These are phyloP conservation scores for Acanthamoeba rhysodes DNA, from an alignment of 208 protist genomes.

Conservation along the genomic window DNA sequence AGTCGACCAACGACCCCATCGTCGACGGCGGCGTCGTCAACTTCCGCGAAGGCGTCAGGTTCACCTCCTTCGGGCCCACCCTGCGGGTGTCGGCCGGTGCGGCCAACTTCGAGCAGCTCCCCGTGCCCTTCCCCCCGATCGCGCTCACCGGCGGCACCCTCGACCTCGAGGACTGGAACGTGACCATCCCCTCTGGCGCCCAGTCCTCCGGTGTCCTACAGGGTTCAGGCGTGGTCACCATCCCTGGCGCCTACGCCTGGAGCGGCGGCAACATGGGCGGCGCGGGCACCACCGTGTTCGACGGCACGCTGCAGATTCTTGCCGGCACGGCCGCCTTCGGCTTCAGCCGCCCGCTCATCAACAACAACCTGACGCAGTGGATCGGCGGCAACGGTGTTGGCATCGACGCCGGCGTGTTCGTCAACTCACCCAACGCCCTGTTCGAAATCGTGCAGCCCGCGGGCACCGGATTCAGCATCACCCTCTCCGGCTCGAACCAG, in stretches of 20 bases:
- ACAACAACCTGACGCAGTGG: conserved; percentile 62
- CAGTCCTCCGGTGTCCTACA: conserved; percentile 13
- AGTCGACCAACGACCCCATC: conserved; percentile 58
- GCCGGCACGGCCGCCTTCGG: not conserved
- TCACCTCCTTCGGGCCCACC: conserved; percentile 43
- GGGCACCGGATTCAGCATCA: conserved; percentile 6
- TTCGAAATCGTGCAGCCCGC: conserved; percentile 67
- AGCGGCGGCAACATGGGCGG: conserved; percentile 18
- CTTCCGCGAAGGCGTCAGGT: conserved; percentile 37
- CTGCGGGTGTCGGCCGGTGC: conserved; percentile 39
- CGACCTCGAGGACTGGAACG: conserved; percentile 59
- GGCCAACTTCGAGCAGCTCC: conserved; percentile 65
- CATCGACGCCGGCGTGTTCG: conserved; percentile 58
- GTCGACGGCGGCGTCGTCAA: conserved; percentile 70
- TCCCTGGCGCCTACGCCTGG: conserved; percentile 25
- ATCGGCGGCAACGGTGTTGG: conserved; percentile 29
- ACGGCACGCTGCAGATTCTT: conserved; percentile 44
- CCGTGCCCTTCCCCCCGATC: not conserved
- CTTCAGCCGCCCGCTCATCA: conserved; percentile 60
- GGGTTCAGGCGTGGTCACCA: not conserved
- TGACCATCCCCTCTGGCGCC: conserved; percentile 1
- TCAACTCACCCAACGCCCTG: conserved; percentile 45
- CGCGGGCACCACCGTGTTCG: conserved; percentile 47
- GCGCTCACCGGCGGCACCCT: conserved; percentile 28
- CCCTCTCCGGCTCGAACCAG: not conserved